These are phyloP conservation scores for Phytophthora megakarya DNA, from an alignment of 352 stramenopile species.

Conservation along the genomic window DNA sequence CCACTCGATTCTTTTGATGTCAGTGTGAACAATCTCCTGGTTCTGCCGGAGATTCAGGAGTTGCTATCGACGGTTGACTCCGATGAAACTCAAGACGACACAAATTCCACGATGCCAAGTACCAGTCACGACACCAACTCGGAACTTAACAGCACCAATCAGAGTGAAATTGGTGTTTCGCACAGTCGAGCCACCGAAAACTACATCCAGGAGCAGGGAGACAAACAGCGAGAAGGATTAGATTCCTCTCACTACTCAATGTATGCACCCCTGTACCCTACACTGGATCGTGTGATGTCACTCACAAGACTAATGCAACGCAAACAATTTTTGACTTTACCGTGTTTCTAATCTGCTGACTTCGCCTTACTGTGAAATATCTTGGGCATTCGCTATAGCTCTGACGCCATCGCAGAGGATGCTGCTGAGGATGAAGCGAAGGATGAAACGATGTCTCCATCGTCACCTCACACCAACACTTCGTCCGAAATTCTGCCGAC, in stretches of 20 bases:
- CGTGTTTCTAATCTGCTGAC: not conserved
- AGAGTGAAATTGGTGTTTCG: not conserved
- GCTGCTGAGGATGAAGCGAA: no score
- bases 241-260: not conserved
- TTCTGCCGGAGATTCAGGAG: constrained; percentile 18
- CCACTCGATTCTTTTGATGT: not conserved
- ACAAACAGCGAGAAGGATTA: not conserved
- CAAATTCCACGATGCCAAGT: not conserved
- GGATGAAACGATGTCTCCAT: not conserved
- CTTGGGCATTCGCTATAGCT: not conserved
- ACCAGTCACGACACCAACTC: not conserved
- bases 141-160: not conserved
- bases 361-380: no score
- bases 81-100: not conserved
- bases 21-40: constrained; percentile 18
- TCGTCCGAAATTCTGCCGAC: not conserved
- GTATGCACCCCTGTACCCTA: constrained; percentile 8
- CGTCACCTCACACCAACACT: not conserved
- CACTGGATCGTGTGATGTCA: not conserved
- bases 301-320: not conserved
- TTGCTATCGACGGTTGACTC: constrained; percentile 3
- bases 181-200: not conserved
- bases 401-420: not conserved
- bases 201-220: not conserved
- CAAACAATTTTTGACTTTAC: no score